Percentiles rank a stretch among this genome's conserved stretches.
These are phyloP conservation scores for Eutrema salsugineum DNA, from an alignment of 441 rosid species.

Conservation along the genomic window DNA sequence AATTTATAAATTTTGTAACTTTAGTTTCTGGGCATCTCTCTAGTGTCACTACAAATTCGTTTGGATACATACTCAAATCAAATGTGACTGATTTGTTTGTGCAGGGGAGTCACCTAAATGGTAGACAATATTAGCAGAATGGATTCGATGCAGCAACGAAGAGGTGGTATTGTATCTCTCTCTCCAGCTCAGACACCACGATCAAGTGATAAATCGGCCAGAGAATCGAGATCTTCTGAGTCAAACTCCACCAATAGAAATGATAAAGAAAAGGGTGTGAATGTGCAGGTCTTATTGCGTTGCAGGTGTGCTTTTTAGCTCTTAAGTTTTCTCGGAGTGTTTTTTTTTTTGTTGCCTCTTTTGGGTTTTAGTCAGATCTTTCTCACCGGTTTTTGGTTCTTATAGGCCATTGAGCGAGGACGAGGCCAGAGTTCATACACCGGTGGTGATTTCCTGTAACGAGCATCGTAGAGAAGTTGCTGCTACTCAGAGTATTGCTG, in stretches of 20 bases:
- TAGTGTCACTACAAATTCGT: neutral
- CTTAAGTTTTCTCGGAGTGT: neutral
- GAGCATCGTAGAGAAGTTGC: slow-evolving; percentile 89
- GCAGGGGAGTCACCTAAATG: slow-evolving; percentile 10
- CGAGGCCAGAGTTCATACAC: slow-evolving; percentile 65
- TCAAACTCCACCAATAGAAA: slow-evolving; percentile 41
- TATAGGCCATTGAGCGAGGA: slow-evolving; percentile 92
- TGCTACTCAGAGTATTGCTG: slow-evolving; percentile 83
- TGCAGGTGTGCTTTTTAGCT: slow-evolving; percentile 61
- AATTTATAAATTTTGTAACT: neutral
- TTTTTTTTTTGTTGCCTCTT: neutral
- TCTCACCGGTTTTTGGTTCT: neutral
- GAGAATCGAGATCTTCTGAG: slow-evolving; percentile 84
- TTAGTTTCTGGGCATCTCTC: neutral
- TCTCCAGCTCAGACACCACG: slow-evolving; percentile 95
- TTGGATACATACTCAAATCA: slow-evolving; percentile 10
- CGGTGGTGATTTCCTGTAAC: slow-evolving; percentile 84
- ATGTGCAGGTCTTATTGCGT: slow-evolving; percentile 92
- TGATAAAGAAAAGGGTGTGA: slow-evolving; percentile 94
- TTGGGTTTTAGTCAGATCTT: neutral
- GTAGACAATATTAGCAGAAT: slow-evolving; percentile 36
- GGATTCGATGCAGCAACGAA: slow-evolving; percentile 66
- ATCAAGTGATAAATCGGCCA: slow-evolving; percentile 70
- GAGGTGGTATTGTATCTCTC: slow-evolving; percentile 63
- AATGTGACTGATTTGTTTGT: slow-evolving; percentile 8